Evolutionary conservation across 2,329 filamentous ascomycete genomes (phyloP).

Genomic region (Fusarium hostae): DNA sequence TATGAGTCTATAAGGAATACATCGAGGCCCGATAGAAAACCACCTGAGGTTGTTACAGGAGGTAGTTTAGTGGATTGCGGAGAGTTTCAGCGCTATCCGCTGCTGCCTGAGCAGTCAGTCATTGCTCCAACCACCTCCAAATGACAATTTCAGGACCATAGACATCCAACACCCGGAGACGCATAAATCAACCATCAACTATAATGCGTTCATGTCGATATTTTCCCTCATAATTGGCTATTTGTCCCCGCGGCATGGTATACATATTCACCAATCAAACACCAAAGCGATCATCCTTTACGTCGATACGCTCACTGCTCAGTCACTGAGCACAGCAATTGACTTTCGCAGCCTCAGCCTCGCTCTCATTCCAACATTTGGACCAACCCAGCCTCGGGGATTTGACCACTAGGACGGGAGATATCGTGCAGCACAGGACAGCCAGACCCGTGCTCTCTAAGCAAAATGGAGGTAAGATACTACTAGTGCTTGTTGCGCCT

Average conservation of each 20-base stretch:
- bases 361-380: neutral
- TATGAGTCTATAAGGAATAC: neutral
- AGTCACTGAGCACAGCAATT: conserved; percentile 21
- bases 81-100: conserved; percentile 13
- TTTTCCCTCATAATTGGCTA: neutral
- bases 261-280: conserved; percentile 4
- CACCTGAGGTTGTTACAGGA: neutral
- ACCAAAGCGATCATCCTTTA: neutral
- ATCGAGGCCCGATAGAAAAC: neutral
- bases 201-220: neutral
- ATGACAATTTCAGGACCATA: neutral
- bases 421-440: conserved; percentile 8
- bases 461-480: conserved; percentile 38
- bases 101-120: neutral
- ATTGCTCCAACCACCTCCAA: conserved; percentile 17
- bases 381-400: conserved; percentile 6
- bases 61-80: conserved; percentile 11
- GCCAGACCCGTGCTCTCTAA: neutral
- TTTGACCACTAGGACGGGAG: conserved; percentile 10
- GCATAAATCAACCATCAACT: conserved; percentile 2
- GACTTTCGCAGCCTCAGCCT: conserved; percentile 32
- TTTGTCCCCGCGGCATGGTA: neutral
- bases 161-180: conserved; percentile 6
- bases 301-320: neutral
- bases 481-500: conserved; percentile 3